Evolutionary conservation across 768 basidiomycete genomes (phyloP).

Genomic region (Xerocomellus amylosporus): DNA sequence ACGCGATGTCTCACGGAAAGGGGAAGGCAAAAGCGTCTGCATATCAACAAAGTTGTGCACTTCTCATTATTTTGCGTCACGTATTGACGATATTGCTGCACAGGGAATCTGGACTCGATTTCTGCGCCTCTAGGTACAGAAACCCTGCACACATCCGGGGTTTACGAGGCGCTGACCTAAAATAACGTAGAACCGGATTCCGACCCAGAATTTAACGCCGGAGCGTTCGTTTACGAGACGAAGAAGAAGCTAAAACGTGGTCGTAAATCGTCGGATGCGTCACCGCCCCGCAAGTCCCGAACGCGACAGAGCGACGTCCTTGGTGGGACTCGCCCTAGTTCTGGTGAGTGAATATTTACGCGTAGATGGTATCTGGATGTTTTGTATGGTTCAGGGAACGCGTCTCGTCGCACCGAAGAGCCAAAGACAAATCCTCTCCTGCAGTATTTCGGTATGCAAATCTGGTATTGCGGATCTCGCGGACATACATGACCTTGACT

Average conservation of each 20-base stretch:
- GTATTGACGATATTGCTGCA: not conserved
- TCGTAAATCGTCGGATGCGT: slow-evolving; percentile 14
- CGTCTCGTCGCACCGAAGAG: not conserved
- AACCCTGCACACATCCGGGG: not conserved
- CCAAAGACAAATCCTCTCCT: slow-evolving; percentile 41
- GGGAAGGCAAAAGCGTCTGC: slow-evolving; percentile 10
- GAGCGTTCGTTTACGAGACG: slow-evolving; percentile 29
- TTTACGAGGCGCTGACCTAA: not conserved
- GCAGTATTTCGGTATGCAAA: slow-evolving; percentile 46
- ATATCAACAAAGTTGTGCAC: slow-evolving; percentile 23
- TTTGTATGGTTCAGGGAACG: not conserved
- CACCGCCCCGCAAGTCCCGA: slow-evolving; percentile 16
- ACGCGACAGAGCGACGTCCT: slow-evolving; percentile 12
- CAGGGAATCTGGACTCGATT: slow-evolving; percentile 30
- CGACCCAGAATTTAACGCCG: slow-evolving; percentile 34
- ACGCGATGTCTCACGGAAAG: slow-evolving; percentile 20
- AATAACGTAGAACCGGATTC: slow-evolving; percentile 28
- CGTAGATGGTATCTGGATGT: not conserved
- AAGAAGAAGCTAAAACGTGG: slow-evolving; percentile 22
- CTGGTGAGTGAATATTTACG: slow-evolving; percentile 9
- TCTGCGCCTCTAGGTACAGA: slow-evolving; percentile 36
- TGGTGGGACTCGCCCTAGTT: not conserved
- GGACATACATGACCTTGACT: not conserved
- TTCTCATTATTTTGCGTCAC: not conserved
- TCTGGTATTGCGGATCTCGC: not conserved